Percentiles rank a stretch among this genome's conserved stretches.
These are phyloP conservation scores for Drechslerella dactyloides DNA, from an alignment of 2,329 filamentous ascomycete species.

Conservation along the genomic window DNA sequence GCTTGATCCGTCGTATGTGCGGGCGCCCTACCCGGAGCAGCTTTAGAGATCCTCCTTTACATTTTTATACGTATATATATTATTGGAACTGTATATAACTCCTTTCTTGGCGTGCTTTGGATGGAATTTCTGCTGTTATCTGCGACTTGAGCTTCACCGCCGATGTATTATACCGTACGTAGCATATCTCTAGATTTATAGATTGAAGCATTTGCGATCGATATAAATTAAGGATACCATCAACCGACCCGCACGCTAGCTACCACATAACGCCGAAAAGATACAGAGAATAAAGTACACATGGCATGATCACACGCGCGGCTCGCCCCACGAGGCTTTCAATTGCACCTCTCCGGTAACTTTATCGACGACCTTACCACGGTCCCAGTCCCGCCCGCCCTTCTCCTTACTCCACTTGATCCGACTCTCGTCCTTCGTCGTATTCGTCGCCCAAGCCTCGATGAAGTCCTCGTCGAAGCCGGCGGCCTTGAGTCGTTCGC, in stretches of 20 bases:
- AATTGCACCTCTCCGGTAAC: slow-evolving; percentile 54
- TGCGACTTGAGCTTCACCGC: no score
- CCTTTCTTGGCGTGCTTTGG: no score
- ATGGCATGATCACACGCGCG: neutral
- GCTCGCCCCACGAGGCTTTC: slow-evolving; percentile 51
- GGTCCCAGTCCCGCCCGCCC: slow-evolving; percentile 69
- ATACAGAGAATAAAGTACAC: neutral
- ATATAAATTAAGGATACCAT: no score
- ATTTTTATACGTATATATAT: no score
- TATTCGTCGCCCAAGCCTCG: slow-evolving; percentile 71
- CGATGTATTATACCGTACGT: no score
- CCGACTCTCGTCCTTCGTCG: slow-evolving; percentile 67
- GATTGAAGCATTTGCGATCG: no score
- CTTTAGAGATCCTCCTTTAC: neutral
- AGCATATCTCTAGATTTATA: no score
- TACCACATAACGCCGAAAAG: neutral
- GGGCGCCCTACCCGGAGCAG: slow-evolving; percentile 1
- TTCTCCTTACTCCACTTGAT: slow-evolving; percentile 76
- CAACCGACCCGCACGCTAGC: no score
- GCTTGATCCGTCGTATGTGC: slow-evolving; percentile 14
- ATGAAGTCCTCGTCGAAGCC: slow-evolving; percentile 81
- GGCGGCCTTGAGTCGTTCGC: slow-evolving; percentile 74
- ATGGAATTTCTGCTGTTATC: no score
- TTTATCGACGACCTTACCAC: slow-evolving; percentile 61
- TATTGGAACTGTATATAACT: no score